phyloP scores from a whole-genome alignment of 1,284 basidiomycete species.

The Heliocybe sulcata region DNA sequence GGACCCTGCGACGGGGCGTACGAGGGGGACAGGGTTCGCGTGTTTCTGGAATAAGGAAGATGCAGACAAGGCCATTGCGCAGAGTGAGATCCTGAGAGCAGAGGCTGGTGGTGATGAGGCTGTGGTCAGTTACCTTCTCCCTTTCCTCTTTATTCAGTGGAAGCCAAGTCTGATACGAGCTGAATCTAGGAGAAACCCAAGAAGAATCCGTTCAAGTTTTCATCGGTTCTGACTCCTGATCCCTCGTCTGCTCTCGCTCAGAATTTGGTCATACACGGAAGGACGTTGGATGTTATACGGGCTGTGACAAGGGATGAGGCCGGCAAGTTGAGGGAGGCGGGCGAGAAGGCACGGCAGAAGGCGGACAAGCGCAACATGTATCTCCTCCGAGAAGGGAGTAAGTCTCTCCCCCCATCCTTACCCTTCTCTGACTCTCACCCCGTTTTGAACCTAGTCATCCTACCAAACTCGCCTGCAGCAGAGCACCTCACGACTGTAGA shows the following conservation, averaged over 20 bases:
- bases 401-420: conserved; percentile 17
- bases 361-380: conserved; percentile 96
- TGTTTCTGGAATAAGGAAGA: conserved; percentile 96
- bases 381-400: conserved; percentile 92
- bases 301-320: conserved; percentile 92
- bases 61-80: conserved; percentile 80
- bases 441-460: conserved; percentile 53
- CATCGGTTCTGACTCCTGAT: conserved; percentile 91
- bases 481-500: conserved; percentile 63
- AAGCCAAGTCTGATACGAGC: conserved; percentile 1
- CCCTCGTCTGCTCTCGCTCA: conserved; percentile 84
- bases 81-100: conserved; percentile 67
- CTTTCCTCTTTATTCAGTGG: too few relatives aligned
- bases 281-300: conserved; percentile 85
- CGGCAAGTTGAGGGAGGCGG: conserved; percentile 78
- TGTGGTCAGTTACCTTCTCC: conserved; percentile 16
- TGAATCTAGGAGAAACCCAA: conserved; percentile 30
- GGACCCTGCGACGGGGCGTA: conserved; percentile 79
- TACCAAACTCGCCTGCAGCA: conserved; percentile 80
- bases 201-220: conserved; percentile 81
- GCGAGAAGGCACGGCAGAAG: conserved; percentile 80
- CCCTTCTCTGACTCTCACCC: neutral
- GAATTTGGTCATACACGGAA: conserved; percentile 84
- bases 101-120: conserved; percentile 46
- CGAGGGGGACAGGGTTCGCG: conserved; percentile 92